phyloP scores from a whole-genome alignment of 108 stramenopile species.

The Cyclotella kingstonii region DNA sequence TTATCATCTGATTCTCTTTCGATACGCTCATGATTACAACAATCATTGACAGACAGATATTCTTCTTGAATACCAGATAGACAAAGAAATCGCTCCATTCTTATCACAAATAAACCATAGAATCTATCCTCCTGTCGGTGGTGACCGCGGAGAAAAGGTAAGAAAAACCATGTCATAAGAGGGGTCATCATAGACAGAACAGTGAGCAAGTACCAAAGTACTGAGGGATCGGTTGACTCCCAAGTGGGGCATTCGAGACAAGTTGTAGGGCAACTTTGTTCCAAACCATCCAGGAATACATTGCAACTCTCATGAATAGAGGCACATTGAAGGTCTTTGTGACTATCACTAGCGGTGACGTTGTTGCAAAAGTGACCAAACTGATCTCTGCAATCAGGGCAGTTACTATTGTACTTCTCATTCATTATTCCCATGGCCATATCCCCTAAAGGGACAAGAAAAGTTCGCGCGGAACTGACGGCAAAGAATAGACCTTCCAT shows the following conservation, averaged over 20 bases:
- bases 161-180: slow-evolving; percentile 18
- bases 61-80: slow-evolving; percentile 8
- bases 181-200: slow-evolving; percentile 28
- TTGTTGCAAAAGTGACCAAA: slow-evolving; percentile 42
- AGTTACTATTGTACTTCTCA: slow-evolving; percentile 36
- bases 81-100: slow-evolving; percentile 7
- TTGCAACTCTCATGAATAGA: slow-evolving; percentile 28
- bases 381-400: slow-evolving; percentile 31
- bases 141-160: slow-evolving; percentile 32
- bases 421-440: slow-evolving; percentile 31
- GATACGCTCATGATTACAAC: too few relatives aligned
- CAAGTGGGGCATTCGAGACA: slow-evolving; percentile 44
- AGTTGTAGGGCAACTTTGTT: slow-evolving; percentile 33
- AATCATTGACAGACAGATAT: too few relatives aligned
- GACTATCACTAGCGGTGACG: background rate
- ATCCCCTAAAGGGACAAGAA: slow-evolving; percentile 33
- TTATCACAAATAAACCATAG: slow-evolving; percentile 9
- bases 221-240: slow-evolving; percentile 36
- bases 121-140: background rate
- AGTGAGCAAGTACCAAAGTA: slow-evolving; percentile 38
- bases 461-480: slow-evolving; percentile 16
- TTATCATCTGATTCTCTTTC: too few relatives aligned
- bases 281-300: slow-evolving; percentile 4
- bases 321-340: slow-evolving; percentile 5
- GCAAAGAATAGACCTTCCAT: slow-evolving; percentile 49